These are phyloP conservation scores for Hansfordia pulvinata DNA, from an alignment of 2,329 filamentous ascomycete species.

Conservation along the genomic window DNA sequence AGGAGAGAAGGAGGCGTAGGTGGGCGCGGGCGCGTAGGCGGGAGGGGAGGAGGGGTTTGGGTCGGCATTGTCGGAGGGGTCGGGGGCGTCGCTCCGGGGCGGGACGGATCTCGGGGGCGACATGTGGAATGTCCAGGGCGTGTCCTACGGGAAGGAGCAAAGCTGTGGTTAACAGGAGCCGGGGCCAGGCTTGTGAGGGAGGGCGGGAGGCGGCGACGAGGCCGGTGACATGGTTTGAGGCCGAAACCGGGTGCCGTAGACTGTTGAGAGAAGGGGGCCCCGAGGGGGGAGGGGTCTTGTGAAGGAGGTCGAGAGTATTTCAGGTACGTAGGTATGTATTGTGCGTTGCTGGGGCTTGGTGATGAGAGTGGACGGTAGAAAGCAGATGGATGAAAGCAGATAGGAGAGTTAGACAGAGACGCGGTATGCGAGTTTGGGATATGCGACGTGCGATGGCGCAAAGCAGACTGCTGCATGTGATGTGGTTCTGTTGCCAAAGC, in stretches of 20 bases:
- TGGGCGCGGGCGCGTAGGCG: constrained; percentile 45
- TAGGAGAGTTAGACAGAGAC: too few relatives aligned
- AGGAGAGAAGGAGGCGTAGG: constrained; percentile 82
- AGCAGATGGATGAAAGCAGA: too few relatives aligned
- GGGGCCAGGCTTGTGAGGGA: too few relatives aligned
- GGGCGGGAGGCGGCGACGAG: constrained; percentile 4
- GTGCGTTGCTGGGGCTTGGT: too few relatives aligned
- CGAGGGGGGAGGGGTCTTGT: background rate
- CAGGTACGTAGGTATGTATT: background rate
- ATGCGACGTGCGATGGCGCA: too few relatives aligned
- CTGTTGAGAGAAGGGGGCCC: background rate
- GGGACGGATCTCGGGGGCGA: constrained; percentile 27
- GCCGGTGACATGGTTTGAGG: background rate
- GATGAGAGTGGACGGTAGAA: too few relatives aligned
- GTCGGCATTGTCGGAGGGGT: constrained; percentile 1
- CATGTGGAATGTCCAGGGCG: constrained; percentile 41
- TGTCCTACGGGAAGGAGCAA: constrained; percentile 25
- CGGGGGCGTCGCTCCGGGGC: constrained; percentile 17
- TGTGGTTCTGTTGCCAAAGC: too few relatives aligned
- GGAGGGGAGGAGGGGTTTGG: constrained; percentile 11
- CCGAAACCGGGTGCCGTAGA: background rate
- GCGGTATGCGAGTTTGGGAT: too few relatives aligned
- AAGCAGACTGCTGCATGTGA: too few relatives aligned
- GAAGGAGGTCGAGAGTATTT: background rate
- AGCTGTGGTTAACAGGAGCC: too few relatives aligned